Evolutionary conservation across 495 filamentous ascomycete species (phyloP).

Genomic region (Apiosordaria backusii): DNA sequence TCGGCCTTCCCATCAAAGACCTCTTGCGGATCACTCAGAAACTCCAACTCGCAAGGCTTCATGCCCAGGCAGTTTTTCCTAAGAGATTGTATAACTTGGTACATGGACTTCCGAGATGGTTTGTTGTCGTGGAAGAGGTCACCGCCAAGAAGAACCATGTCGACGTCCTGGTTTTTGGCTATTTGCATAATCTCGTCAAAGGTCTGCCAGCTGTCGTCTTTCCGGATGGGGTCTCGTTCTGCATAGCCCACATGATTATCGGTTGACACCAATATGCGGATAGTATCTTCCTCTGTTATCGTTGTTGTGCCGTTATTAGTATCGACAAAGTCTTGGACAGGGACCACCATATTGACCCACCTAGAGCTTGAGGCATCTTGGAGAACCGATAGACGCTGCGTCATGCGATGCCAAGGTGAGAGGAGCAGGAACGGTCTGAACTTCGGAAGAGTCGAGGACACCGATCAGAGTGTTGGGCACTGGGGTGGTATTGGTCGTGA

Average conservation of each 20-base stretch:
- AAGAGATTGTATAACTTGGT: constrained; percentile 91
- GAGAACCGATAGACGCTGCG: background rate
- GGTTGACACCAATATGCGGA: constrained; percentile 89
- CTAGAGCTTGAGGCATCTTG: constrained; percentile 28
- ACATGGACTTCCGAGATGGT: constrained; percentile 93
- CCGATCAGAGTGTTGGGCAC: too few species aligned
- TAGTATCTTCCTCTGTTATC: constrained; percentile 70
- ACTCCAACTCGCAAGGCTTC: constrained; percentile 92
- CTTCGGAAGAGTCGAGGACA: background rate
- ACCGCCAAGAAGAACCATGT: constrained; percentile 93
- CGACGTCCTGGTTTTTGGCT: constrained; percentile 81
- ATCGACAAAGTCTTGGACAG: background rate
- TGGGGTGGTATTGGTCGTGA: too few species aligned
- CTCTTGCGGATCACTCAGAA: constrained; percentile 87
- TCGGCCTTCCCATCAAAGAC: constrained; percentile 81
- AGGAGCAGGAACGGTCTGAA: too few species aligned
- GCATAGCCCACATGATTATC: constrained; percentile 98
- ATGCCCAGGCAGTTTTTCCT: constrained; percentile 91
- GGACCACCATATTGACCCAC: constrained; percentile 10
- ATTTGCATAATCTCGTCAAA: constrained; percentile 96
- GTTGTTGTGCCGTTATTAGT: background rate
- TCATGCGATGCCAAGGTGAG: too few species aligned
- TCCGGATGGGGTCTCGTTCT: constrained; percentile 87
- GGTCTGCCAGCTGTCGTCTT: constrained; percentile 93
- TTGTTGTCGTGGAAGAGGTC: constrained; percentile 99